Evolutionary conservation across 345 rosid genomes (phyloP).

Genomic region (Kernera saxatilis): DNA sequence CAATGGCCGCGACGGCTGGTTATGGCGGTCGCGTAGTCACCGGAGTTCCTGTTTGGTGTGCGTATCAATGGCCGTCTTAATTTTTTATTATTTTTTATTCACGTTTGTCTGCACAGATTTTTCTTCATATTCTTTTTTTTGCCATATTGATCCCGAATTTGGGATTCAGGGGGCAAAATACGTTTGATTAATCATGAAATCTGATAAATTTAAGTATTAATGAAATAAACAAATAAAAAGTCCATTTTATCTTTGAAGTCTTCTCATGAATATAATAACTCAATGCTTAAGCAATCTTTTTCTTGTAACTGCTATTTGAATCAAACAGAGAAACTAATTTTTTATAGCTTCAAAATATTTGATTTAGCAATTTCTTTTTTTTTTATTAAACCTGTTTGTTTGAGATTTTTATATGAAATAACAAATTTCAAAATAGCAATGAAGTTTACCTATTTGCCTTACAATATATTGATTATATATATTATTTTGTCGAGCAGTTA

Average conservation of each 20-base stretch:
- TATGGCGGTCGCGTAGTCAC: conserved; percentile 31
- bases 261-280: neutral
- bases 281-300: neutral
- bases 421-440: too few relatives aligned
- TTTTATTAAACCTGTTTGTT: neutral
- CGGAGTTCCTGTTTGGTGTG: conserved; percentile 45
- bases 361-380: too few relatives aligned
- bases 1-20: conserved; percentile 6
- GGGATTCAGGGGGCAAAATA: neutral
- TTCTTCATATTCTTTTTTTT: neutral
- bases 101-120: neutral
- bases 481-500: neutral
- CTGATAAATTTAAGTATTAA: neutral
- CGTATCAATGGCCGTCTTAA: conserved; percentile 4
- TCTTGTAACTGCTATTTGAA: too few relatives aligned
- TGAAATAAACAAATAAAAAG: neutral
- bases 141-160: neutral
- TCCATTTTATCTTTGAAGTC: too few relatives aligned
- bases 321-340: too few relatives aligned
- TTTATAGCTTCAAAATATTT: too few relatives aligned
- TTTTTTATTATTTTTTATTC: neutral
- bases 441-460: too few relatives aligned
- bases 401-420: too few relatives aligned
- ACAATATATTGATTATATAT: neutral
- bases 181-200: neutral